Evolutionary conservation across 2,329 filamentous ascomycete genomes (phyloP), one percentile per base, ranked within the genome.

Genomic region (Alternaria solani): DNA sequence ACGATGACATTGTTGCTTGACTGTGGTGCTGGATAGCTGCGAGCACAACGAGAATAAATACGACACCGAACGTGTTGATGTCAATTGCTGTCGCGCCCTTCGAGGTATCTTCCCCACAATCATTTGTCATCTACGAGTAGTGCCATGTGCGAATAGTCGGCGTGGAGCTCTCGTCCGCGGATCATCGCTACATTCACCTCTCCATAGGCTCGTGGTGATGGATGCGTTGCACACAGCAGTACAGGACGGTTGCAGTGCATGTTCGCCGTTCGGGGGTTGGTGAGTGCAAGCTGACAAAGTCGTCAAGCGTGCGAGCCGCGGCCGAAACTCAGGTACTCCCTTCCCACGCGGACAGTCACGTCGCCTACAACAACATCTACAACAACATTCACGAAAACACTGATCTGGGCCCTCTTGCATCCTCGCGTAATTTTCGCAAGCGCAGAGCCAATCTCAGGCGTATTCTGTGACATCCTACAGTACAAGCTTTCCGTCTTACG

Each of bases 1-100:
- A 57, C 58, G 78, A 75, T 7, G 55, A 32, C 57, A 59, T 72
- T n/a, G 23, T 57, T 51, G 44, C n/a, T 52, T 23, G 23, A 5
- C 28, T 36, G 36, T 18, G 14, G 16, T 16, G 36, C 1, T 49
- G 30, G 8, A 55, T 5, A 23, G 3, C 16, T n/a, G 48, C 36
- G 18, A 42, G 7, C 32, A 38, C 34, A 30, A 32, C 7, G 16
- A 43, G 25, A 23, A 36, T 12, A 39, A 14, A 36, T 3, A 23
- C 12, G 47, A 38, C 1, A 14, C 6, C 7, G 14, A 47, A 7
- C n/a, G 20, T 52, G n/a, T 28, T 57, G 18, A n/a, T 14, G 20
- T 39, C n/a, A 20, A 18, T 42, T 32, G 3, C 11, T 43, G 32
- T 49, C 5, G 28, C 41, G 48, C 55, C 42, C 48, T 58, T 53